A percentile compares a stretch with the other conserved stretches of the same genome.
These are phyloP conservation scores for Maudiozyma turicensis DNA, from an alignment of 805 yeast species.

Conservation along the genomic window DNA sequence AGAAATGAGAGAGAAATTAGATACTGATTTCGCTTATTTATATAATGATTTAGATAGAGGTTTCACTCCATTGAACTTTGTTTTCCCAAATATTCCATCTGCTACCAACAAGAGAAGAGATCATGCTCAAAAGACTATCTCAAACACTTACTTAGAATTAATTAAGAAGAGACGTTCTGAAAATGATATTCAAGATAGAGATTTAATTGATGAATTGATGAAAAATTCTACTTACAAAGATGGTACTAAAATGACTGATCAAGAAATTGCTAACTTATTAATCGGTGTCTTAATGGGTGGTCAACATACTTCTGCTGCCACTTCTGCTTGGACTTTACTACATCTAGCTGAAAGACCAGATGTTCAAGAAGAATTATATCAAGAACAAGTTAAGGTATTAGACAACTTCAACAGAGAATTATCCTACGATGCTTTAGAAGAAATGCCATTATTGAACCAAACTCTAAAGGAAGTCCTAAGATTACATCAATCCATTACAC, in stretches of 20 bases:
- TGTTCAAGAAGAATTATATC: slow-evolving; percentile 68
- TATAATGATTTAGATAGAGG: slow-evolving; percentile 93
- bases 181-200: slow-evolving; percentile 76
- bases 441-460: slow-evolving; percentile 73
- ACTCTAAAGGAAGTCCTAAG: slow-evolving; percentile 88
- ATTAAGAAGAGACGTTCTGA: slow-evolving; percentile 63
- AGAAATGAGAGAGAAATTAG: slow-evolving; percentile 77
- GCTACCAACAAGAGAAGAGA: slow-evolving; percentile 81
- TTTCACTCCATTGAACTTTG: slow-evolving; percentile 91
- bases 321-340: slow-evolving; percentile 88
- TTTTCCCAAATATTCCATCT: slow-evolving; percentile 87
- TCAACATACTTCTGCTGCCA: slow-evolving; percentile 94
- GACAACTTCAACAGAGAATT: slow-evolving; percentile 48
- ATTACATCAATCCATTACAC: slow-evolving; percentile 93
- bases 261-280: slow-evolving; percentile 84
- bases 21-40: slow-evolving; percentile 71
- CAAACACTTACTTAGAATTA: slow-evolving; percentile 70
- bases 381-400: slow-evolving; percentile 61
- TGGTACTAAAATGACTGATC: slow-evolving; percentile 89
- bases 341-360: slow-evolving; percentile 85
- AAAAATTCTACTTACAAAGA: slow-evolving; percentile 79
- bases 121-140: slow-evolving; percentile 72
- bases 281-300: slow-evolving; percentile 99
- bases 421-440: slow-evolving; percentile 72
- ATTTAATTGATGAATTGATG: slow-evolving; percentile 82